These are phyloP conservation scores for Citropsis articulata DNA, from an alignment of 345 rosid species.

Conservation along the genomic window DNA sequence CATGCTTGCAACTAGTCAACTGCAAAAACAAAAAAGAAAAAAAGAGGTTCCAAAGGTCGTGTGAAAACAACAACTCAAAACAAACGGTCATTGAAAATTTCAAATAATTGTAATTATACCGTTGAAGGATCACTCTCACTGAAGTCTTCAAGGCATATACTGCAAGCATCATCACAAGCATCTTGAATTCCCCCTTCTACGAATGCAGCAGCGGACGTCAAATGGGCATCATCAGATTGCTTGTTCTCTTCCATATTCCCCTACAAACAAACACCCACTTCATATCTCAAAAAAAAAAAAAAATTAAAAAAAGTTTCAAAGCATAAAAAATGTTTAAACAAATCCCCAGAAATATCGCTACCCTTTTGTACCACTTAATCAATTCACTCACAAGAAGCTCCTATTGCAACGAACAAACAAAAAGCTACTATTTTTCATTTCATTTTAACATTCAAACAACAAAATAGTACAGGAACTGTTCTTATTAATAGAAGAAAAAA, in stretches of 20 bases:
- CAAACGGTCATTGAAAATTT: background rate
- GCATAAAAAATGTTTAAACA: background rate
- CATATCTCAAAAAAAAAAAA: background rate
- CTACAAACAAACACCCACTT: background rate
- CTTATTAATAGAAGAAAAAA: too few relatives aligned
- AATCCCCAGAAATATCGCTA: background rate
- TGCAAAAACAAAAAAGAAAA: slow-evolving; percentile 26
- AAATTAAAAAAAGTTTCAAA: background rate
- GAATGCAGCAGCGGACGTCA: slow-evolving; percentile 92
- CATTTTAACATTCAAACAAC: background rate
- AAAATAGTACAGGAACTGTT: background rate
- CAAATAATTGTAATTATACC: slow-evolving; percentile 29
- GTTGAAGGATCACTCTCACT: slow-evolving; percentile 83
- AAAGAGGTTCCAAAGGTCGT: background rate
- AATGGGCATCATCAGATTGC: slow-evolving; percentile 50
- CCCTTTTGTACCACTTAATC: background rate
- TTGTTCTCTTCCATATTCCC: slow-evolving; percentile 37
- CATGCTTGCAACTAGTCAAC: slow-evolving; percentile 95
- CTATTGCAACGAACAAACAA: background rate
- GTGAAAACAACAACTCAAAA: background rate
- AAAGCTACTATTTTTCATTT: too few relatives aligned
- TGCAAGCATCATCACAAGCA: slow-evolving; percentile 94
- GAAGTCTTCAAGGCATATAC: slow-evolving; percentile 92
- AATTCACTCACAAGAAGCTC: too few relatives aligned
- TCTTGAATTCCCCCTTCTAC: slow-evolving; percentile 98